Conservation (phyloP, 2,329 filamentous ascomycete species). For the Verticillium nubilum region DNA sequence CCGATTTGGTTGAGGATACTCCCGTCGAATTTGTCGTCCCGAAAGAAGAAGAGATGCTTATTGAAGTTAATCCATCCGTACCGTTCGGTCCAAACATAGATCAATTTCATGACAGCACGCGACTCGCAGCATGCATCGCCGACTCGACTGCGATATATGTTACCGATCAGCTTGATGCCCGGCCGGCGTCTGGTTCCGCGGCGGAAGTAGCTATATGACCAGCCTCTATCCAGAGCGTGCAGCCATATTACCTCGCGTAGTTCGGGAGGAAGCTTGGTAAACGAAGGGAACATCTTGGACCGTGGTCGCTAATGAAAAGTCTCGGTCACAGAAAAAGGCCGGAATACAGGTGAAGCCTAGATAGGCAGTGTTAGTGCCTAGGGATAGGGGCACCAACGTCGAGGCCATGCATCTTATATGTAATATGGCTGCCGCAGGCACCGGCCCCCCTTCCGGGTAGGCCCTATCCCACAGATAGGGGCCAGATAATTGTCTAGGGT, state of each 20-base stretch:
- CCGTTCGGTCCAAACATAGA: not conserved
- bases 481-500: not conserved
- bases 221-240: not conserved
- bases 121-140: not conserved
- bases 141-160: not conserved
- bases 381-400: not conserved
- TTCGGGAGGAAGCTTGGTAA: not conserved
- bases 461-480: not conserved
- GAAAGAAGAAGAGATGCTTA: constrained; percentile 1
- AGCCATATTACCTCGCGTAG: not conserved
- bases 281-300: not conserved
- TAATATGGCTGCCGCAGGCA: too few species aligned
- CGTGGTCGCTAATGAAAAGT: not conserved
- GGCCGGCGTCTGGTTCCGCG: not conserved
- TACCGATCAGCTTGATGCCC: not conserved
- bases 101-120: not conserved
- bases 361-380: not conserved
- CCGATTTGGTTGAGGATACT: not conserved
- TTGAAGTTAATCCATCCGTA: not conserved
- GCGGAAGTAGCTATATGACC: not conserved
- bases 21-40: not conserved
- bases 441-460: not conserved
- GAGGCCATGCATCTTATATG: not conserved
- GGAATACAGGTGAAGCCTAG: not conserved
- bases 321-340: not conserved